Evolutionary conservation across 495 filamentous ascomycete species (phyloP).

Genomic region (Penicillium paradoxum): DNA sequence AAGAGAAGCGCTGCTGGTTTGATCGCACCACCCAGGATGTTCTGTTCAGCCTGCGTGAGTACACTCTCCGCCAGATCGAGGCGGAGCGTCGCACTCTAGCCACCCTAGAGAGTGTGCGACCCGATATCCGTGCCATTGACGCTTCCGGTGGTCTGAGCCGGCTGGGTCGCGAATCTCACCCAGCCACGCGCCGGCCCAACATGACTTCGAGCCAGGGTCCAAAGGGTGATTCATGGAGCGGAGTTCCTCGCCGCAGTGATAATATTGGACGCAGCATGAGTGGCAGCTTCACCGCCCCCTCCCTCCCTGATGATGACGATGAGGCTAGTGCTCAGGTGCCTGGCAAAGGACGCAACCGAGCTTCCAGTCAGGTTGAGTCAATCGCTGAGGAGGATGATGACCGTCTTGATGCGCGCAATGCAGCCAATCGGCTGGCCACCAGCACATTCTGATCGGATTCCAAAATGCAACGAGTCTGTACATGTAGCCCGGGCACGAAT

Average conservation of each 20-base stretch:
- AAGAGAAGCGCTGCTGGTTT: constrained; percentile 90
- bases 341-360: constrained; percentile 52
- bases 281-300: constrained; percentile 54
- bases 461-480: constrained; percentile 20
- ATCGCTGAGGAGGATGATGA: constrained; percentile 88
- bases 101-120: constrained; percentile 83
- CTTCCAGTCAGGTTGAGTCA: constrained; percentile 52
- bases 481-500: constrained; percentile 25
- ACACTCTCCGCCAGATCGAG: constrained; percentile 91
- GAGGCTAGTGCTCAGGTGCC: constrained; percentile 35
- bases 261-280: constrained; percentile 72
- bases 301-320: constrained; percentile 37
- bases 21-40: constrained; percentile 78
- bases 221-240: constrained; percentile 95
- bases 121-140: constrained; percentile 91
- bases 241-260: constrained; percentile 76
- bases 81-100: constrained; percentile 88
- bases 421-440: constrained; percentile 85
- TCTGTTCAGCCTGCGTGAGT: constrained; percentile 76
- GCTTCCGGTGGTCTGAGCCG: constrained; percentile 81
- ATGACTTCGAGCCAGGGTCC: constrained; percentile 84
- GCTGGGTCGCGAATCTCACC: constrained; percentile 83
- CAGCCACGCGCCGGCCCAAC: constrained; percentile 66
- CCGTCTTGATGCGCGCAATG: constrained; percentile 89
- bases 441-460: constrained; percentile 69